A percentile compares a stretch with the other conserved stretches of the same genome.
Evolutionary conservation across 768 basidiomycete species (phyloP).

Genomic region (Auricularia cornea): DNA sequence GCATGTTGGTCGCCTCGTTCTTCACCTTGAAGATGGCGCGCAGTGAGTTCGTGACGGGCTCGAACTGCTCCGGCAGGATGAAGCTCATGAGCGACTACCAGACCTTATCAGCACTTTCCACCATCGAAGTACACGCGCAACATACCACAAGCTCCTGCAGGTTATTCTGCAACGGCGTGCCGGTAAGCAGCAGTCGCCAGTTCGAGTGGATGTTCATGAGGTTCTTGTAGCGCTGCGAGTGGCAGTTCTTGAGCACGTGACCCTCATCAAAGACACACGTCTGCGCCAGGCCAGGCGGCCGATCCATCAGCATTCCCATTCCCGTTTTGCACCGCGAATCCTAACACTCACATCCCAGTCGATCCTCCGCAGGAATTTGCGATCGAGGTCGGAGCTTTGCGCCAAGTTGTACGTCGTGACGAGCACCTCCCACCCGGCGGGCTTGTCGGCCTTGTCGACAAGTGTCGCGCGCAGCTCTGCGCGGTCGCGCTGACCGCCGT

Average conservation of each 20-base stretch:
- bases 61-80: conserved; percentile 88
- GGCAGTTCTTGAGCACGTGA: conserved; percentile 93
- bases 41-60: conserved; percentile 61
- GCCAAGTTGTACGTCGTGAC: conserved; percentile 96
- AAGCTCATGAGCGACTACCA: conserved; percentile 94
- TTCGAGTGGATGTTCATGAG: conserved; percentile 75
- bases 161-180: conserved; percentile 92
- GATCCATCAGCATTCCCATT: neutral
- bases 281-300: conserved; percentile 30
- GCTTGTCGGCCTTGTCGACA: conserved; percentile 36
- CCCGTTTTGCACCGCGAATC: neutral
- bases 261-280: conserved; percentile 95
- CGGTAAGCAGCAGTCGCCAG: conserved; percentile 90
- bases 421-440: conserved; percentile 79
- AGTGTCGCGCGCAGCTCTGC: conserved; percentile 64
- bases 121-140: conserved; percentile 9
- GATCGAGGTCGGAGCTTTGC: conserved; percentile 76
- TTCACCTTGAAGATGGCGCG: conserved; percentile 96
- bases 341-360: conserved; percentile 75
- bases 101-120: conserved; percentile 5
- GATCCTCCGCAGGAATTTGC: conserved; percentile 86
- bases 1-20: conserved; percentile 80
- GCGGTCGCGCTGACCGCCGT: conserved; percentile 86
- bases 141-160: conserved; percentile 82
- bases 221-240: conserved; percentile 91